phyloP scores from a whole-genome alignment of 2,329 filamentous ascomycete species.

The Pyricularia grisea region DNA sequence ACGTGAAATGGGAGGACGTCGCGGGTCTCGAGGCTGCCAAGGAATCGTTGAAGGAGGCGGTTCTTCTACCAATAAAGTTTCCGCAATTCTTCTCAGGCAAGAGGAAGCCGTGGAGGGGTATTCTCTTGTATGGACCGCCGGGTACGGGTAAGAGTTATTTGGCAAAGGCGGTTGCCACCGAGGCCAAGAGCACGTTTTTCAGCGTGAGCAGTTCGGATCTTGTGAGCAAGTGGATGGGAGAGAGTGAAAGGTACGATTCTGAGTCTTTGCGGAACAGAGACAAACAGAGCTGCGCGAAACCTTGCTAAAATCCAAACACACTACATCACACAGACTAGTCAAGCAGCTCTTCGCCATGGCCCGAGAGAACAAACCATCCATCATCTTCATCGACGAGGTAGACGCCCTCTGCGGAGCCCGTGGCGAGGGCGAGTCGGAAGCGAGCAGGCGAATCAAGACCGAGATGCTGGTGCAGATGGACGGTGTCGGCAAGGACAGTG shows the following conservation, averaged over 20 bases:
- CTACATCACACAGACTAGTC: constrained; percentile 55
- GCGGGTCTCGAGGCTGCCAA: constrained; percentile 90
- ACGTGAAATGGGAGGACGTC: constrained; percentile 97
- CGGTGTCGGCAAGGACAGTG: constrained; percentile 91
- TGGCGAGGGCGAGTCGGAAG: constrained; percentile 92
- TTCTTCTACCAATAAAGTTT: constrained; percentile 96
- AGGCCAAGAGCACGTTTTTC: constrained; percentile 98
- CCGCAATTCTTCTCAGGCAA: constrained; percentile 94
- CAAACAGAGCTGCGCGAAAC: not conserved
- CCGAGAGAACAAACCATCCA: constrained; percentile 93
- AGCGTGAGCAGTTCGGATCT: constrained; percentile 95
- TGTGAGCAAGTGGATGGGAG: constrained; percentile 99
- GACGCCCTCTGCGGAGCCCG: constrained; percentile 92
- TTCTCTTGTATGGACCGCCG: constrained; percentile 88
- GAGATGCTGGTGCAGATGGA: constrained; percentile 99
- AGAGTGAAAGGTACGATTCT: constrained; percentile 74
- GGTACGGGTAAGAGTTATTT: constrained; percentile 97
- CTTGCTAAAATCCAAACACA: not conserved
- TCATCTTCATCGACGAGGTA: constrained; percentile 47
- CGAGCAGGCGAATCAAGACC: constrained; percentile 94
- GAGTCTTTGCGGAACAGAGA: constrained; percentile 1
- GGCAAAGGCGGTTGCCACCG: constrained; percentile 93
- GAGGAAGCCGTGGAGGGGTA: constrained; percentile 96
- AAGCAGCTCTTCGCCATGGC: constrained; percentile 98
- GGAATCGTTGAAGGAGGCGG: constrained; percentile 94